Percentiles rank a stretch among this genome's conserved stretches.
phyloP scores from a whole-genome alignment of 2,329 filamentous ascomycete genomes.

The Alternaria brassicae region DNA sequence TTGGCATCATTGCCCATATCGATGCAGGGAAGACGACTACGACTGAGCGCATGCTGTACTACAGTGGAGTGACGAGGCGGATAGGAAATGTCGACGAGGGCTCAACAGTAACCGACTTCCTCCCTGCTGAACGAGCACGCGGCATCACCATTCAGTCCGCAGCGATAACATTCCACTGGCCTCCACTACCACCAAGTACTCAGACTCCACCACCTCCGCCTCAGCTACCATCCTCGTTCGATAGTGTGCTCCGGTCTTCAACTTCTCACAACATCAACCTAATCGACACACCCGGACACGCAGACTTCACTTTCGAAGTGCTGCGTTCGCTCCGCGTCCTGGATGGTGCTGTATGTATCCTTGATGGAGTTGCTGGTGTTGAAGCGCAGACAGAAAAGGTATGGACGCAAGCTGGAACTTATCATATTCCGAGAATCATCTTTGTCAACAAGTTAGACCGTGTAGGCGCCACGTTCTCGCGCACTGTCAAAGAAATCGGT shows the following conservation, averaged over 20 bases:
- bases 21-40: conserved; percentile 99
- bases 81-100: conserved; percentile 95
- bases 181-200: conserved; percentile 60
- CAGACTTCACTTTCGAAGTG: conserved; percentile 97
- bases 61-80: conserved; percentile 85
- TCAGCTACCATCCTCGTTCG: conserved; percentile 41
- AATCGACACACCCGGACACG: conserved; percentile 96
- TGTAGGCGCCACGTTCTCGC: conserved; percentile 80
- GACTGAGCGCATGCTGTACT: conserved; percentile 98
- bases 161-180: conserved; percentile 95
- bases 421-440: conserved; percentile 81
- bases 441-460: conserved; percentile 88
- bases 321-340: conserved; percentile 86
- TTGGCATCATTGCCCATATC: conserved; percentile 98
- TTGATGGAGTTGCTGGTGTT: conserved; percentile 91
- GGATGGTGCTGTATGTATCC: conserved; percentile 89
- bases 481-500: conserved; percentile 85
- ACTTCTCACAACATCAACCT: conserved; percentile 60
- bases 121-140: conserved; percentile 87
- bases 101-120: conserved; percentile 95
- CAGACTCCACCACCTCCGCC: conserved; percentile 28
- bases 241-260: conserved; percentile 56
- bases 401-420: conserved; percentile 87
- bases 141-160: conserved; percentile 98
- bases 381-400: conserved; percentile 98